Conservation (phyloP, 2,329 filamentous ascomycete species). For the Colletotrichum sansevieriae region DNA sequence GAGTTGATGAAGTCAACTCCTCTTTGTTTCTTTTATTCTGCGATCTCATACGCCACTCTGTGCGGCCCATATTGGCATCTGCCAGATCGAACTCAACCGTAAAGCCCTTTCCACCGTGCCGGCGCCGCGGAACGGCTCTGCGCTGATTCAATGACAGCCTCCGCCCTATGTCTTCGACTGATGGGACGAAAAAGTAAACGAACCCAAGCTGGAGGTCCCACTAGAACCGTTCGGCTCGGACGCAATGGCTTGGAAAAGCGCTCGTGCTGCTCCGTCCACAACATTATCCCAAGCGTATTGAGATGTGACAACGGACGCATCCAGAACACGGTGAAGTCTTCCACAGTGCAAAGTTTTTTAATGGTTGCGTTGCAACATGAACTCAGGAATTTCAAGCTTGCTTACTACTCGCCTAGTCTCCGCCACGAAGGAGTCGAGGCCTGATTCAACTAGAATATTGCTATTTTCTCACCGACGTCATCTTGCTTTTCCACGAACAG, state of each 20-base stretch:
- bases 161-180: slow-evolving; percentile 2
- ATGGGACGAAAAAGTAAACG: slow-evolving; percentile 26
- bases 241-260: slow-evolving; percentile 1
- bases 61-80: slow-evolving; percentile 25
- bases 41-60: slow-evolving; percentile 28
- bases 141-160: slow-evolving; percentile 3
- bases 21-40: background rate
- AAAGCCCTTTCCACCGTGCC: slow-evolving; percentile 25
- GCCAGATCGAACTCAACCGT: slow-evolving; percentile 39
- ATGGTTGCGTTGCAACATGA: background rate
- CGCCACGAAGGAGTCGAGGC: slow-evolving; percentile 9
- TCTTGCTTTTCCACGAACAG: background rate
- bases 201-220: slow-evolving; percentile 14
- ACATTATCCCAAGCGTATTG: background rate
- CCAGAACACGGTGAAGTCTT: background rate
- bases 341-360: background rate
- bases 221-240: slow-evolving; percentile 30
- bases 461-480: background rate
- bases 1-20: background rate
- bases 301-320: background rate
- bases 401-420: slow-evolving; percentile 4
- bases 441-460: background rate
- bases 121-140: slow-evolving; percentile 12
- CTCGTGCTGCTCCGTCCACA: background rate
- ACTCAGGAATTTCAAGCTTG: background rate